Percentiles rank a stretch among this genome's conserved stretches.
phyloP scores from a whole-genome alignment of 768 basidiomycete species.

The Gloeopeniophorella convolvens region DNA sequence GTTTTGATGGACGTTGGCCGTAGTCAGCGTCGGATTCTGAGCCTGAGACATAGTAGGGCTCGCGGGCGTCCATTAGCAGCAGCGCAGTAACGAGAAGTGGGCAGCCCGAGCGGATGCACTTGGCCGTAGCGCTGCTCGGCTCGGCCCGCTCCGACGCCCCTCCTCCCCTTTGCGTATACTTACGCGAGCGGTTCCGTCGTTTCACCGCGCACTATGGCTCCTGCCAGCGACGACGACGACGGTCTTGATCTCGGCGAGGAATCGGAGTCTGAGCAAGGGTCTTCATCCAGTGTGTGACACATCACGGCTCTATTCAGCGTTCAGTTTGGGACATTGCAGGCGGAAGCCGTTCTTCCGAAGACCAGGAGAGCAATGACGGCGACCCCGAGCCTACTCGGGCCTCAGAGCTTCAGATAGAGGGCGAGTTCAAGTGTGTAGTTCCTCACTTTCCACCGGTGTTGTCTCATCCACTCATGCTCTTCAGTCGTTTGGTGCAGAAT shows the following conservation, averaged over 20 bases:
- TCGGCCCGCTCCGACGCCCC: not conserved
- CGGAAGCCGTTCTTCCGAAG: constrained; percentile 2
- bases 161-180: no score
- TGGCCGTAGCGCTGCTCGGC: not conserved
- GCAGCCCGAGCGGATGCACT: no score
- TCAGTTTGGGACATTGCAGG: constrained; percentile 2
- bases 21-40: constrained; percentile 25
- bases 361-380: constrained; percentile 1
- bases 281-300: constrained; percentile 2
- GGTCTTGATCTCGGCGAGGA: not conserved
- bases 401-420: constrained; percentile 38
- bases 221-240: not conserved
- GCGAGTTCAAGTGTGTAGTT: constrained; percentile 43
- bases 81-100: no score
- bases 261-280: constrained; percentile 10
- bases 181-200: no score
- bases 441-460: not conserved
- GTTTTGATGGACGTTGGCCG: constrained; percentile 31
- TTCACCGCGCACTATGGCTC: not conserved
- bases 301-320: not conserved
- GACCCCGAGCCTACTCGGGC: not conserved
- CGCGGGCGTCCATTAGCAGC: constrained; percentile 23
- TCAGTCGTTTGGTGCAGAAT: constrained; percentile 60
- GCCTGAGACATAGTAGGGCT: constrained; percentile 23
- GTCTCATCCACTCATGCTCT: not conserved